A percentile compares a stretch with the other conserved stretches of the same genome.
These are phyloP conservation scores for Thymus mandschuricus DNA, from an alignment of 257 asterid genomes.

Conservation along the genomic window DNA sequence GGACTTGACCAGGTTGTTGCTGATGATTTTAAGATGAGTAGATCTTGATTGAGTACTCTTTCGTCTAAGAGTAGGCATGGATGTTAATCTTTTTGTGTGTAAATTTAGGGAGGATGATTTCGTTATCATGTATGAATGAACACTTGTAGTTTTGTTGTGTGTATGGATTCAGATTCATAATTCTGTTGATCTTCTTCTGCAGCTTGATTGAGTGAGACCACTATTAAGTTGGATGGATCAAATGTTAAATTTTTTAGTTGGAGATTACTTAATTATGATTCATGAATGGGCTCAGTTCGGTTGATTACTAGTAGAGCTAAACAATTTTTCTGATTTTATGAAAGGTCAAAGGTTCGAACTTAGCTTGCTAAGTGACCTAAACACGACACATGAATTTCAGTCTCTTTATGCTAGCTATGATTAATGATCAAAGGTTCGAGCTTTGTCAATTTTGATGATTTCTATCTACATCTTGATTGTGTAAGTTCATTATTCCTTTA, in stretches of 20 bases:
- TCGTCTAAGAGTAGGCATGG: background rate
- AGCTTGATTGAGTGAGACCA: background rate
- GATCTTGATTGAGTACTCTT: no score
- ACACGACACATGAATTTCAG: no score
- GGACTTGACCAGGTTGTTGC: background rate
- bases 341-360: no score
- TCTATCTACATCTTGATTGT: no score
- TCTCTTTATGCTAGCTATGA: no score
- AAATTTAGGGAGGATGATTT: background rate
- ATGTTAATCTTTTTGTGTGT: background rate
- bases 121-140: background rate
- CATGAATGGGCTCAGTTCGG: conserved; percentile 8
- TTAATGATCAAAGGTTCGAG: no score
- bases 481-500: background rate
- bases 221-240: conserved; percentile 2
- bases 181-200: background rate
- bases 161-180: no score
- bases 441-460: background rate
- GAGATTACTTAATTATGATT: background rate
- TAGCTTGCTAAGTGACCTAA: no score
- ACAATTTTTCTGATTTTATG: no score
- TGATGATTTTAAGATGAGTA: no score
- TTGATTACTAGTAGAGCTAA: background rate
- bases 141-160: no score
- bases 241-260: background rate